Conservation (phyloP, 371 early-diverging fungal genomes). For the Mucor piriformis region DNA sequence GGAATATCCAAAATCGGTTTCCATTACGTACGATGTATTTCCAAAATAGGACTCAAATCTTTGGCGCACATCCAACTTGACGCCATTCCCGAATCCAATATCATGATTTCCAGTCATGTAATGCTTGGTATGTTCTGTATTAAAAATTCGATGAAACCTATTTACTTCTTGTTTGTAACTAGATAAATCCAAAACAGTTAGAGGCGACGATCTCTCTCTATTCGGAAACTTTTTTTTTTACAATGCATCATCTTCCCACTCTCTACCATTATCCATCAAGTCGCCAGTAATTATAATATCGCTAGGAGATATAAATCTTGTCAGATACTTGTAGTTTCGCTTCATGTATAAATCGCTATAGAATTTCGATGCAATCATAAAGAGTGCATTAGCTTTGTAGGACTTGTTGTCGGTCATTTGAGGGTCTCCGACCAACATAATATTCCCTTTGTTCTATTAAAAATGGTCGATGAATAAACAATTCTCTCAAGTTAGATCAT, state of each 20-base stretch:
- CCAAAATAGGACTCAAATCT: constrained; percentile 71
- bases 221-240: constrained; percentile 25
- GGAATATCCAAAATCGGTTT: constrained; percentile 54
- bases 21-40: constrained; percentile 63
- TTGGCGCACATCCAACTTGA: constrained; percentile 49
- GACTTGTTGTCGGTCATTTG: constrained; percentile 91
- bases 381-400: constrained; percentile 63
- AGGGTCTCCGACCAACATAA: constrained; percentile 81
- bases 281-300: constrained; percentile 85
- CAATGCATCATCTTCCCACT: constrained; percentile 59
- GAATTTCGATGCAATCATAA: constrained; percentile 65
- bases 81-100: constrained; percentile 82
- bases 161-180: constrained; percentile 16
- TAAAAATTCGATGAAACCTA: constrained; percentile 41
- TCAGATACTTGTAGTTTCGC: constrained; percentile 69
- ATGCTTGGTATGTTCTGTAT: constrained; percentile 8
- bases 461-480: not conserved
- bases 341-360: constrained; percentile 85
- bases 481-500: not conserved
- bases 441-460: not conserved
- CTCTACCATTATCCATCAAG: constrained; percentile 86
- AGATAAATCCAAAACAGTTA: not conserved
- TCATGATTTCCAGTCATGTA: constrained; percentile 92
- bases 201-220: not conserved
- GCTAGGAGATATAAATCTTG: constrained; percentile 55